Conservation (phyloP, 371 early-diverging fungal species). For the Mortierella sp. region DNA sequence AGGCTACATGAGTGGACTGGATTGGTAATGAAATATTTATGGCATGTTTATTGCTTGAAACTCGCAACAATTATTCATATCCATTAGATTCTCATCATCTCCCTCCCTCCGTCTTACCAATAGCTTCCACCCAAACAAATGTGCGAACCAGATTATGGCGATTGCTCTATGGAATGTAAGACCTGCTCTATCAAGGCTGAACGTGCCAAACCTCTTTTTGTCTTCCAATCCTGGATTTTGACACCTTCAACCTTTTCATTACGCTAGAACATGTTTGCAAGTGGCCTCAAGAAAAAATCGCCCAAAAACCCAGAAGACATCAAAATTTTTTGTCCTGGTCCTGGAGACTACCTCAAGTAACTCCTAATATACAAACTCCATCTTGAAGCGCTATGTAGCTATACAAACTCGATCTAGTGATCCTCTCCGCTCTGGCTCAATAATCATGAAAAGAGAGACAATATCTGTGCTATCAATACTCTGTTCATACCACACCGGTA, state of each 20-base stretch:
- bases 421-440: too few species aligned
- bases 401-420: too few species aligned
- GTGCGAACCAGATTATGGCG: conserved; percentile 74
- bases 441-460: too few species aligned
- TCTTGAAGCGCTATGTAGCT: too few species aligned
- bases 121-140: conserved; percentile 75
- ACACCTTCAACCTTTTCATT: conserved; percentile 1
- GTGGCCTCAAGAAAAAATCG: conserved; percentile 47
- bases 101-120: too few species aligned
- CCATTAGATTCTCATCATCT: too few species aligned
- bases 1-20: conserved; percentile 68
- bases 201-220: background rate
- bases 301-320: conserved; percentile 53
- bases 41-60: background rate
- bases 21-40: conserved; percentile 58
- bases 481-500: too few species aligned
- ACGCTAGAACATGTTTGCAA: conserved; percentile 66
- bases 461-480: too few species aligned
- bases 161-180: conserved; percentile 71
- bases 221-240: background rate
- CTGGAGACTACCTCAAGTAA: conserved; percentile 63
- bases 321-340: conserved; percentile 60
- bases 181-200: background rate
- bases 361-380: too few species aligned
- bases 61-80: too few species aligned